Base-by-base conservation (phyloP, 2,329 filamentous ascomycete genomes). In the Fusarium equiseti region DNA sequence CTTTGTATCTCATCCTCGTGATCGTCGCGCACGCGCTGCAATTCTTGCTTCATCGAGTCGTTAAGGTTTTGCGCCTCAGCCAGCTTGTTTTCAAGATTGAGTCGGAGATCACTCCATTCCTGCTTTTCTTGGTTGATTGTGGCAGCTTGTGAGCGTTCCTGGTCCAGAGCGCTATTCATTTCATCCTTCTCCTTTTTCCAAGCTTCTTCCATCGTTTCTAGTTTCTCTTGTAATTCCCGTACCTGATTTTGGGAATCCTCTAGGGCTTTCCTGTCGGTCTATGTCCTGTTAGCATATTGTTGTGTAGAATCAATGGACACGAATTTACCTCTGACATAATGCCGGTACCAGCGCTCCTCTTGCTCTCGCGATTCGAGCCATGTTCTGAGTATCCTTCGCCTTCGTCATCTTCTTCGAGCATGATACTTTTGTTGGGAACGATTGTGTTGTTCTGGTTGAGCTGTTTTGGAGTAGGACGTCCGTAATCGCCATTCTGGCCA, bases 361-460 rank as follows among this genome's bases (percentile, higher is more conserved):
- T 77, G 60, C 74, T 76, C 22, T 74, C 76, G 24, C 72, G 65
- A 22, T 74, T 81, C 26, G 74, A 75, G 38, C 64, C 69, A 31
- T 74, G 70, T 24, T 78, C 77, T 29, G 87, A 88, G 78, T 92
- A 92, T 4, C 88, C 86, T 49, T 76, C 86, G 52, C 85, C 85
- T 70, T 93, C 93, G 73, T 97, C 94, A 71, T 97, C 95, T 78
- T 98, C 96, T 79, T 99, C 96, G 2, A 98, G 90, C 91, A 98
- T 95, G 1, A 93, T 98, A 76, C 95, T 97, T 82, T 98, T 99
- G 78, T 98, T 98, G 1, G 96, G 96, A 32, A 98, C 92, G 75
- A 98, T 97, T 0, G 94, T 98, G 78, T 97, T 98, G 78, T 92
- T 95, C 78, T 97, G 95, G 50, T 81, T 82, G 72, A 97, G 94